Evolutionary conservation across 257 asterid species (phyloP).

Genomic region (Solanum chmielewskii): DNA sequence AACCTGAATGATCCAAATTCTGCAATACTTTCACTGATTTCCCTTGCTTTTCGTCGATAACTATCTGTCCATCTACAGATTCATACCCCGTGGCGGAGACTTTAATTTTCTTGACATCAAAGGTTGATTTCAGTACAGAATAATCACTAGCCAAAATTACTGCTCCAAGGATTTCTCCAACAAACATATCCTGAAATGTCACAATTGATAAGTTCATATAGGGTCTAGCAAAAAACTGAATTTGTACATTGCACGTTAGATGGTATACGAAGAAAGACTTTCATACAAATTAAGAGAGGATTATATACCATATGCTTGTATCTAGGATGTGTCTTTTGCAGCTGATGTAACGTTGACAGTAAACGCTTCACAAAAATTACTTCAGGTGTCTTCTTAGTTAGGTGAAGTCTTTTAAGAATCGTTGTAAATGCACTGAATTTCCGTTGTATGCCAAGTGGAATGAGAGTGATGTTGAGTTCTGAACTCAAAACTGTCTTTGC

Average conservation of each 20-base stretch:
- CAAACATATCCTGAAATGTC: constrained; percentile 42
- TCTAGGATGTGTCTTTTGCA: constrained; percentile 31
- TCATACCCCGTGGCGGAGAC: constrained; percentile 42
- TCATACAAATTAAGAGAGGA: not conserved
- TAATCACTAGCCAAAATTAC: constrained; percentile 39
- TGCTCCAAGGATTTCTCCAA: constrained; percentile 80
- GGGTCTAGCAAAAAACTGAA: not conserved
- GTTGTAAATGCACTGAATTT: constrained; percentile 19
- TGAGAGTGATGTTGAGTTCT: constrained; percentile 42
- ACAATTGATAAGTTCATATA: not conserved
- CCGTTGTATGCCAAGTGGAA: constrained; percentile 59
- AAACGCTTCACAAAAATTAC: constrained; percentile 28
- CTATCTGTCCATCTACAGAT: constrained; percentile 50
- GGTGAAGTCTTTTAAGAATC: constrained; percentile 15
- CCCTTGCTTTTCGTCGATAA: constrained; percentile 22
- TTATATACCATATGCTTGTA: constrained; percentile 57
- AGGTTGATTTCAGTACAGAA: constrained; percentile 22
- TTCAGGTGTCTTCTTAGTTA: constrained; percentile 52
- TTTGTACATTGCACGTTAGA: not conserved
- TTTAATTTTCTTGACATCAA: constrained; percentile 15
- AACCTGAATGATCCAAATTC: constrained; percentile 32
- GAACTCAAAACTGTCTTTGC: constrained; percentile 51
- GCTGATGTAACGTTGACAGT: constrained; percentile 34
- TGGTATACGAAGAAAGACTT: not conserved
- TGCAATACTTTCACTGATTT: constrained; percentile 40